These are phyloP conservation scores for Didymella arachidicola DNA, from an alignment of 2,329 filamentous ascomycete genomes.

Conservation along the genomic window DNA sequence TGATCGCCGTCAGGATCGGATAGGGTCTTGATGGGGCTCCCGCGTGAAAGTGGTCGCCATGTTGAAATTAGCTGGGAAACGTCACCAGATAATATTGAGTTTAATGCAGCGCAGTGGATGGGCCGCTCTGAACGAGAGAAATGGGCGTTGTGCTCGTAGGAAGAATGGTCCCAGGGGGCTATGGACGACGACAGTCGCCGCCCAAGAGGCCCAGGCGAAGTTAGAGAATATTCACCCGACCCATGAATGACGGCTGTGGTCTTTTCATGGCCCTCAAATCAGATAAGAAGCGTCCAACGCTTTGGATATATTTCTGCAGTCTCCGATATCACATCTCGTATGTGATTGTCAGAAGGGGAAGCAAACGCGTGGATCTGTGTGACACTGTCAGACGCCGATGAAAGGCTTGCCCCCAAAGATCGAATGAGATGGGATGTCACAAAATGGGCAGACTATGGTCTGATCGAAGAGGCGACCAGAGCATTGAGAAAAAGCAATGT, in stretches of 20 bases:
- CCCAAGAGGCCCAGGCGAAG: not conserved
- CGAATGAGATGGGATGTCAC: not conserved
- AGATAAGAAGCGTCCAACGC: not conserved
- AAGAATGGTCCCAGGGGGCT: not conserved
- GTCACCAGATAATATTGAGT: not conserved
- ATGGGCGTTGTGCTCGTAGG: not conserved
- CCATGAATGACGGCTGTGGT: not conserved
- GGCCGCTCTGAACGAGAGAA: not conserved
- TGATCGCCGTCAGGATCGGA: not conserved
- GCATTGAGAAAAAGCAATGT: slow-evolving; percentile 14
- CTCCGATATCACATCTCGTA: not conserved
- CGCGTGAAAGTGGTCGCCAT: not conserved
- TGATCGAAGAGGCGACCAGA: slow-evolving; percentile 10
- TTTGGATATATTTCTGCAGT: not conserved
- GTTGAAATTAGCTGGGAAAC: not conserved
- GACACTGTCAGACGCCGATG: not conserved
- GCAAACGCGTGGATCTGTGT: not conserved
- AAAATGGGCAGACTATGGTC: slow-evolving; percentile 9
- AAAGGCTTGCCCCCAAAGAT: not conserved
- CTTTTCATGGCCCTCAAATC: not conserved
- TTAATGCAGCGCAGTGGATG: not conserved
- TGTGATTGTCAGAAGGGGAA: not conserved
- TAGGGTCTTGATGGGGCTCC: not conserved
- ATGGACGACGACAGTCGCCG: too few species aligned
- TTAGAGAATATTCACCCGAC: not conserved